Base-by-base conservation (phyloP, 2,329 filamentous ascomycete species). In the Leptosphaerulina australis region DNA sequence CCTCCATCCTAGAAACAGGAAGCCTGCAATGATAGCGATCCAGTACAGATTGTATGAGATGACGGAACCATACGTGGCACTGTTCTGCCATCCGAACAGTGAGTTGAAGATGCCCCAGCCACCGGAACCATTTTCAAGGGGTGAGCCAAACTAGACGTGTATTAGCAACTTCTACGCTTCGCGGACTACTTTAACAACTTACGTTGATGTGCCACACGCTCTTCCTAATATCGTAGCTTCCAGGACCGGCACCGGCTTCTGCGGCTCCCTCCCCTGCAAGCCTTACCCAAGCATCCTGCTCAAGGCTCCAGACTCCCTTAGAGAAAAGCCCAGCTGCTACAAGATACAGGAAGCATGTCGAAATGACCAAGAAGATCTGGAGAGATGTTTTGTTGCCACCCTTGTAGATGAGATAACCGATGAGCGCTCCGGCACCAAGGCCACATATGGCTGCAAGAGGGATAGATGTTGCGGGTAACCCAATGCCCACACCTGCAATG, bases 31-130 rank as follows among this genome's bases (percentile, higher is more conserved):
- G 58, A 90, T 80, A 7, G 77, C 78, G 40, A 94, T 74, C 91
- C 91, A 96, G 77, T 96, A 96, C 12, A 93, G 50, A 69, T 94
- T 95, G 76, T 96, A 96, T 1, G 88, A 86, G 56, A 96, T 85
- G 57, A 96, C 88, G 1, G 89, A 92, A 41, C 91, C 90, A 63
- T 93, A 91, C 1, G 91, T 95, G 4, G 89, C 91, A 10, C 88
- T 90, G 76, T 96, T 96, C 54, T 85, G 83, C 91, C 91, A 96
- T 50, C 91, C 91, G 9, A 96, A 79, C 44, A 96, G 80, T 50
- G 89, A 85, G 63, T 95, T 93, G 79, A 96, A 91, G 59, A 96
- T 85, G 46, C 89, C 90, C 91, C 90, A 96, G 34, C 88, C 89
- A 28, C 87, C 85, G 37, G 87, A 87, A 21, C 88, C 87, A 55